Percentiles rank a stretch among this genome's conserved stretches.
Conservation (phyloP, 1,139 yeast species). For the Saccharomyces hybrid region DNA sequence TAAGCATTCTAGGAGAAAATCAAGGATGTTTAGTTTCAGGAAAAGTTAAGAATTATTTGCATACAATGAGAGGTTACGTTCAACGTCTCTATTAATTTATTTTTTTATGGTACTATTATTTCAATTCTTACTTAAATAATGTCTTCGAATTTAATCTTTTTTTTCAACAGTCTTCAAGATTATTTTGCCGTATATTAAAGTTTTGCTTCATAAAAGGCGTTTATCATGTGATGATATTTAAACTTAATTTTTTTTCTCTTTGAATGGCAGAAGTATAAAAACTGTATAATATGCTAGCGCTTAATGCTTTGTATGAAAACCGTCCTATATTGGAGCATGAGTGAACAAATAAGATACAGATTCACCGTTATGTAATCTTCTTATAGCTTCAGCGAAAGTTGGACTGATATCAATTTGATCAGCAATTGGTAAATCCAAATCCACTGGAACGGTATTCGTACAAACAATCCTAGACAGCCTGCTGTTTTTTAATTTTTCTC, state of each 20-base stretch:
- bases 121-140: neutral
- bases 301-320: no score
- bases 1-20: conserved; percentile 7
- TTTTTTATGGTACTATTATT: neutral
- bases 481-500: conserved; percentile 51
- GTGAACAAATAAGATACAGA: conserved; percentile 70
- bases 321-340: conserved; percentile 30
- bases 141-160: neutral
- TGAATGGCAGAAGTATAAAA: no score
- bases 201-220: no score
- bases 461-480: conserved; percentile 60
- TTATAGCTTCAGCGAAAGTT: conserved; percentile 68
- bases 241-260: no score
- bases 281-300: no score
- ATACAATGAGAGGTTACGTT: neutral
- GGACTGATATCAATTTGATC: conserved; percentile 67
- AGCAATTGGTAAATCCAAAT: conserved; percentile 50
- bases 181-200: no score
- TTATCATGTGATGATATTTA: no score
- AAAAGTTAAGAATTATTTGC: conserved; percentile 3
- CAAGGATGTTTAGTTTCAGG: conserved; percentile 19
- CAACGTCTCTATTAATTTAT: neutral
- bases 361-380: conserved; percentile 79
- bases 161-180: no score
- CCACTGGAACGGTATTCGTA: conserved; percentile 69